Conservation (phyloP, 495 filamentous ascomycete species). For the Clohesyomyces aquaticus region DNA sequence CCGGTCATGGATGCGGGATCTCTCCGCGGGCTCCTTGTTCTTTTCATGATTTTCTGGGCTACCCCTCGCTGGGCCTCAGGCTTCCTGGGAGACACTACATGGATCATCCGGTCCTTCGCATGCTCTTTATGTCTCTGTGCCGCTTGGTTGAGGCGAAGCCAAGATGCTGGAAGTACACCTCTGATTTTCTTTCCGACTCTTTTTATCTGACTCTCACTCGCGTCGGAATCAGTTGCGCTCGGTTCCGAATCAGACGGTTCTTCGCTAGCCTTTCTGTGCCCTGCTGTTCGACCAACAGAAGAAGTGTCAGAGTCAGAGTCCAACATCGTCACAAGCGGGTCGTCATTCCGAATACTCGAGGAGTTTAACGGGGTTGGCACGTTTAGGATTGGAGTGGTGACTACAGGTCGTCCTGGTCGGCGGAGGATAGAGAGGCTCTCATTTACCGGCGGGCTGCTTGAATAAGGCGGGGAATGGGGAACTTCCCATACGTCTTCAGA, state of each 20-base stretch:
- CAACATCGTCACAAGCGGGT: neutral
- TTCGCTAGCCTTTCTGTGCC: conserved; percentile 13
- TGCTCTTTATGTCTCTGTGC: conserved; percentile 47
- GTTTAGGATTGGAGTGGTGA: conserved; percentile 1
- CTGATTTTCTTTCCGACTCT: conserved; percentile 63
- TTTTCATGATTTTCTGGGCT: conserved; percentile 41
- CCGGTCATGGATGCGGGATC: neutral
- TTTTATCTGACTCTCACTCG: conserved; percentile 45
- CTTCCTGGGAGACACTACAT: conserved; percentile 28
- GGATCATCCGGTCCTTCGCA: conserved; percentile 15
- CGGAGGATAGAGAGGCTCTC: neutral
- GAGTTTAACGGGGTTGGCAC: conserved; percentile 30
- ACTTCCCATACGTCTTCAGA: conserved; percentile 15
- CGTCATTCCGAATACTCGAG: conserved; percentile 19
- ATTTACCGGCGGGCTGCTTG: conserved; percentile 21
- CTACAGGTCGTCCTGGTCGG: neutral
- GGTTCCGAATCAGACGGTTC: conserved; percentile 1
- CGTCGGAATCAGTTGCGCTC: conserved; percentile 24
- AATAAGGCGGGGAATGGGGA: conserved; percentile 28
- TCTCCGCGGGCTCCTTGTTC: neutral
- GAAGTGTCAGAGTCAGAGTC: conserved; percentile 6
- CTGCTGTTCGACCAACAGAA: neutral
- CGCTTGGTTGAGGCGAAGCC: conserved; percentile 71
- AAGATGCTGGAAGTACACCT: conserved; percentile 90
- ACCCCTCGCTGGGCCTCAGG: conserved; percentile 56